Evolutionary conservation across 306 rosid genomes (phyloP), one percentile per base, ranked within the genome.

Genomic region (Echinosophora koreensis): DNA sequence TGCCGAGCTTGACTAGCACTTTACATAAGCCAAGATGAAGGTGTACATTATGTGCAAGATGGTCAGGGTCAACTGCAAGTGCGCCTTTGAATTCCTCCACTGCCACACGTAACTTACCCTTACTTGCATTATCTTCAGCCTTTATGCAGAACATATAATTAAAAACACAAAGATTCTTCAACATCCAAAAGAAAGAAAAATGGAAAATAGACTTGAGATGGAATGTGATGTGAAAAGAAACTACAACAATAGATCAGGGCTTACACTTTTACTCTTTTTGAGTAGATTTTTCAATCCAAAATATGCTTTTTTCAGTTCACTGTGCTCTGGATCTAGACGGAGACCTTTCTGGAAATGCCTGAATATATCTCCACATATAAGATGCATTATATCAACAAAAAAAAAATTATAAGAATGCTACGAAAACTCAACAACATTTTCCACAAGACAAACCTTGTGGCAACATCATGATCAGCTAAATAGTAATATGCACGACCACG

Each of bases 291-390:
- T 96, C 87, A 96, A 77, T 80, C 97, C 96, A 82, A 96, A 96
- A 87, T 96, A 96, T 27, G 96, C 94, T 74, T 91, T 96, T 88
- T 96, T 96, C 80, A 96, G 90, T 67, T 92, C 97, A 66, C 86
- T 69, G 47, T 96, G 96, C 84, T 96, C 99, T 57, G 99, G 99
- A 80, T 96, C 99, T 56, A 90, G 87, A 76, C 99, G 99, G 81
- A 96, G 99, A 75, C 97, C 99, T 80, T 89, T 91, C 85, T 96
- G 99, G 86, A 60, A 96, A 91, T 96, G 99, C 95, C 99, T 96
- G 79, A 52, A 84, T 3, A 72, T 66, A 79, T 68, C 51, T 35
- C 55, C 35, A 1, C 44, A 13, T 70, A 55, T 32, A 65, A 70
- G 63, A 59, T 39, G 30, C 42, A 74, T 63, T 64, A 47, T 51